Base-by-base conservation (phyloP, 495 filamentous ascomycete species). In the Penicillium waksmanii region DNA sequence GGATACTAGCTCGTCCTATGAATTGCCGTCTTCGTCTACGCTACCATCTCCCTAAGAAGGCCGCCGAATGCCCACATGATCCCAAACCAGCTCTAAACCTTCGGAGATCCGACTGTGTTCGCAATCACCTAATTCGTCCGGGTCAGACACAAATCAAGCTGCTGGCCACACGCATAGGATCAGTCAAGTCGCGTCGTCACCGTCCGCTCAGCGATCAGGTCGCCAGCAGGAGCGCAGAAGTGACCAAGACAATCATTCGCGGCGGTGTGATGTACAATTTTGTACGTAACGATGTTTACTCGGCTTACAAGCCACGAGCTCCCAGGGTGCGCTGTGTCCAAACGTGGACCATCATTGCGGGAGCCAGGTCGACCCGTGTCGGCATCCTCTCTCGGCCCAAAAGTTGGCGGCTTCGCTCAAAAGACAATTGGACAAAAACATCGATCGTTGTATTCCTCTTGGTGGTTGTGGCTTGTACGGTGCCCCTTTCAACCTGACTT, bases 281-380 rank as follows among this genome's bases (percentile, higher is more conserved):
- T 84, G 76, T 53, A 81, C 78, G 0, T 75, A 82, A 60, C 65
- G 66, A 23, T 84, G 74, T 62, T 69, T 84, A 33, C 67, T 75
- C 8, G 77, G 78, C 5, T 58, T 83, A 15, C 66, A 79, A 15
- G 57, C 57, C 9, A 65, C 72, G 0, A 56, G 48, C 25, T 10
- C 43, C 3, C 65, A 82, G 17, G 80, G 83, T 55, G 31, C 56
- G 15, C 3, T 8, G 9, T 84, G 78, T 58, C 80, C 76, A 35
- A 83, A 84, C 58, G 63, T 78, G 2, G 34, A 57, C 9, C 54
- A 66, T 15, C 74, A 82, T 66, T 68, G 51, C 13, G 54, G 36
- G 13, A 46, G 53, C 11, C 3, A 46, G 43, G 46, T 63, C 25
- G 31, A 38, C 17, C 15, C 38, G 38, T 34, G 23, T 23, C 27